Base-by-base conservation (phyloP, 306 rosid genomes). In the Vigna mungo region DNA sequence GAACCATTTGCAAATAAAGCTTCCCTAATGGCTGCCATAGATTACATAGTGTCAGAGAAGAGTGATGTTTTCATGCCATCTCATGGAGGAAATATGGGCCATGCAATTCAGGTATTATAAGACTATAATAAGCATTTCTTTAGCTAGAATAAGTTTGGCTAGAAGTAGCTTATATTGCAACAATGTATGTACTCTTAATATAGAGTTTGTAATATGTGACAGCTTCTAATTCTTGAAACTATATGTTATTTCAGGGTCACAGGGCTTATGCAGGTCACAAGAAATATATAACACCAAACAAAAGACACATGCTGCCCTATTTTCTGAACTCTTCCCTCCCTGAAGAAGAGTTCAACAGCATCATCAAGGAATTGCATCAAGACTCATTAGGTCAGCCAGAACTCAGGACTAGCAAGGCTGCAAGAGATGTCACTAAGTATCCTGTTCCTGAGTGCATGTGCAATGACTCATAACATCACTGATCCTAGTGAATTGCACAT, bases 1-100 rank as follows among this genome's bases (percentile, higher is more conserved):
- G 94, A 92, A 55, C 91, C 97, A 15, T 89, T 92, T 58, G 81
- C 80, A 23, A 89, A 87, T 9, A 87, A 84, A 76, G 97, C 99
- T 70, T 95, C 99, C 16, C 62, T 95, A 54, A 86, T 92, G 97
- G 99, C 99, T 68, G 99, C 99, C 76, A 86, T 92, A 49, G 99
- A 95, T 78, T 92, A 88, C 75, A 87, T 95, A 39, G 97, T 95
- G 56, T 89, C 91, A 0, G 90, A 95, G 84, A 87, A 84, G 56
- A 95, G 99, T 34, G 93, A 95, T 62, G 93, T 95, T 70, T 95
- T 95, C 96, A 89, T 95, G 97, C 97, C 97, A 41, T 92, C 97
- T 71, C 99, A 95, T 82, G 99, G 97, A 52, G 99, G 99, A 68
- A 95, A 95, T 72, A 95, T 95, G 99, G 97, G 97, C 52, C 99